Evolutionary conservation across 805 yeast species (phyloP), one percentile per base, ranked within the genome.

Genomic region (Brettanomyces sp.): DNA sequence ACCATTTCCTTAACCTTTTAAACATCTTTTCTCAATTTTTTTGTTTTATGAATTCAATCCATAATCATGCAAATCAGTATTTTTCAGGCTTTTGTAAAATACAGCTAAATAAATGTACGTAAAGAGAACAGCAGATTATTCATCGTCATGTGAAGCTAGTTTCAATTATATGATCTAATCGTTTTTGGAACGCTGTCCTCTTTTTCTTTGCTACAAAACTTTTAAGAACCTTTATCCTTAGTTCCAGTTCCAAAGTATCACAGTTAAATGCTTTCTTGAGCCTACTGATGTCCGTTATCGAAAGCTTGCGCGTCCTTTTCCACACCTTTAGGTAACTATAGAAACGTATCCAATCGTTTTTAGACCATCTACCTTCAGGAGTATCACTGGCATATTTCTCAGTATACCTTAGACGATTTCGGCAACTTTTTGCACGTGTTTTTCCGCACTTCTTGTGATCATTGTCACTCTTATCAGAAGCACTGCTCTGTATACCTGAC

Each of bases 341-440:
- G 28, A 61, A 46, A 33, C 46, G 47, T 12, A 24, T 46, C 66
- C 66, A 62, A 43, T 54, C 52, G 18, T 34, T 41, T n/a, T 32
- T 22, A 13, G 42, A 42, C 65, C 65, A 61, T 13, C 52, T 52
- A 22, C 18, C 23, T 21, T n/a, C 38, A 35, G 18, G 8, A 22
- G 13, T 24, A 6, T 12, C 37, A 6, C 22, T 8, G 7, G 22
- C 8, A 35, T 8, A 18, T 8, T 18, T n/a, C 6, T 12, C 13
- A 8, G 14, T n/a, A 35, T 7, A 35, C 37, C 8, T n/a, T 35
- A 12, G 13, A 12, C 22, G 37, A n/a, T 35, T 6, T 7, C 37
- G 7, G 11, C 11, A n/a, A 35, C 1, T 12, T 8, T 35, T 35
- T 8, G 13, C 13, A 35, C 3, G 2, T 32, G 13, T 11, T 32